Evolutionary conservation across 2,329 filamentous ascomycete species (phyloP).

Genomic region (Penicillium carneum): DNA sequence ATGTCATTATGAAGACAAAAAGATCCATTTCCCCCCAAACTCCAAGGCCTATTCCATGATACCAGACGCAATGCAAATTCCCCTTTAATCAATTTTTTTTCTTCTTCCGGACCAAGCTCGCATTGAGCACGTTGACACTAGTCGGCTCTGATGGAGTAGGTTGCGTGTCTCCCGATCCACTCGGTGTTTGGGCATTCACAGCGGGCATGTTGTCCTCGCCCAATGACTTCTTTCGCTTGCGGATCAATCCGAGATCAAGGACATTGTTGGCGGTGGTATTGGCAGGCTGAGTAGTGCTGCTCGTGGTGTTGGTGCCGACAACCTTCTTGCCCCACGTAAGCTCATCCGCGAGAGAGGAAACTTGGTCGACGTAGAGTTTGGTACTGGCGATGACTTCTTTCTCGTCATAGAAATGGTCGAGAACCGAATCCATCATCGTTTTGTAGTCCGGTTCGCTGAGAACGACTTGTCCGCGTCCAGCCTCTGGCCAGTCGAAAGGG

Average conservation of each 20-base stretch:
- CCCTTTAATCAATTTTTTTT: conserved; percentile 45
- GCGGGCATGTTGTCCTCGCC: conserved; percentile 24
- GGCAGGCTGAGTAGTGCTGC: conserved; percentile 7
- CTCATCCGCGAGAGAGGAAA: conserved; percentile 49
- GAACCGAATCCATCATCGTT: conserved; percentile 48
- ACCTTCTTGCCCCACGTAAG: conserved; percentile 48
- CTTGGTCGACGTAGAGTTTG: conserved; percentile 51
- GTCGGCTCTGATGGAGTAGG: conserved; percentile 24
- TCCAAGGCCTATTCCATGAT: conserved; percentile 9
- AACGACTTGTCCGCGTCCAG: conserved; percentile 46
- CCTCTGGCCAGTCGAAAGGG: conserved; percentile 47
- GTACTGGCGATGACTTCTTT: conserved; percentile 50
- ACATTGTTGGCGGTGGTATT: conserved; percentile 35
- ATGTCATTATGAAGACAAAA: not conserved
- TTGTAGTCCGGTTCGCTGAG: conserved; percentile 53
- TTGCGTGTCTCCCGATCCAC: conserved; percentile 2
- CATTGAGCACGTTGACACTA: conserved; percentile 50
- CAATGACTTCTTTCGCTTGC: conserved; percentile 50
- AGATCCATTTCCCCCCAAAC: not conserved
- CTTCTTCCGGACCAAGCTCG: conserved; percentile 50
- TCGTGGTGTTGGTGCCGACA: conserved; percentile 37
- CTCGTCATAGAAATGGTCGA: conserved; percentile 54
- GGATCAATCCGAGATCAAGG: conserved; percentile 43
- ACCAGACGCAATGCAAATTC: not conserved
- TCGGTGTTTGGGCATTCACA: conserved; percentile 17